Base-by-base conservation (phyloP, 2,329 filamentous ascomycete species). In the Calonectria naviculata region DNA sequence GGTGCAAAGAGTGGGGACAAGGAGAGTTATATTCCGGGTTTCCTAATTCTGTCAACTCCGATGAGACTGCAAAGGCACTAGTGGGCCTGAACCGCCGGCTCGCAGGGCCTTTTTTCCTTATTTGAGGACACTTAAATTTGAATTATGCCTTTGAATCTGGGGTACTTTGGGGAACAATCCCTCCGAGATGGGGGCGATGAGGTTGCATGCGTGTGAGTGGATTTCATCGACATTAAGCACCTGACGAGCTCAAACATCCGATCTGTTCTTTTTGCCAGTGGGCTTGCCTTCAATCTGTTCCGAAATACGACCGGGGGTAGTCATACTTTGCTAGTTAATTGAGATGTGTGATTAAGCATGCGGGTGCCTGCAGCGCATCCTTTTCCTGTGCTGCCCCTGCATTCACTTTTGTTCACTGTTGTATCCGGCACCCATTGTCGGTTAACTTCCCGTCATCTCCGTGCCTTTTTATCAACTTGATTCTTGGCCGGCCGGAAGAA, bases 111-210 rank as follows among this genome's bases (percentile, higher is more conserved):
- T 31, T 44, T 47, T n/a, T 44, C 38, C 36, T 44, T 24, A 31
- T 26, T 24, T 54, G 4, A 17, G 19, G 2, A 31, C 49, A 46
- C 12, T 36, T 38, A 12, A 21, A 19, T 9, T 47, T 36, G 34
- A 60, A n/a, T 74, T 70, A 65, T 71, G 68, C 28, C 19, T 28
- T 71, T 68, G 66, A 69, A 63, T 60, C 67, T 66, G 60, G 65
- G 69, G 74, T 65, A 74, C 42, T 49, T 15, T 41, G 69, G 54
- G 73, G 73, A 72, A 56, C 65, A 31, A 60, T 58, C 38, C 67
- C 68, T 76, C 74, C 74, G 74, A 75, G 65, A 65, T 71, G 73
- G 68, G 56, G 60, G 36, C 64, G 24, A 38, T 46, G 47, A 61
- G 67, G 65, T 70, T 74, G 61, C 73, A 71, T 71, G 21, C 61